phyloP scores from a whole-genome alignment of 2,329 filamentous ascomycete genomes.

The Cladosporium sp. region DNA sequence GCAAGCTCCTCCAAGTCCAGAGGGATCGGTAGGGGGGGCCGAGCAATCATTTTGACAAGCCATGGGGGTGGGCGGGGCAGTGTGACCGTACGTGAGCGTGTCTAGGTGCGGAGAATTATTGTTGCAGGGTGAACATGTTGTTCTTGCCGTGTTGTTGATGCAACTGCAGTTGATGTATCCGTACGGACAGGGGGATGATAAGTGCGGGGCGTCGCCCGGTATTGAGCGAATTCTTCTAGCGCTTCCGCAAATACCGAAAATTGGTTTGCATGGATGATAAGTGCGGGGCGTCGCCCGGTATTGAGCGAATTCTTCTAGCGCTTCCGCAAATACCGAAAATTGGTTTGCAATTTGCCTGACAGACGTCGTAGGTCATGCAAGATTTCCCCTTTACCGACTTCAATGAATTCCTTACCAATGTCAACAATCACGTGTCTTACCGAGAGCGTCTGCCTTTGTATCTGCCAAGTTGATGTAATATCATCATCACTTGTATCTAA shows the following conservation, averaged over 20 bases:
- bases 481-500: neutral
- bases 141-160: neutral
- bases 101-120: neutral
- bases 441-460: neutral
- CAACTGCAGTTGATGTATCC: neutral
- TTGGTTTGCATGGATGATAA: neutral
- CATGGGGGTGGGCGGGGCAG: neutral
- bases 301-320: slow-evolving; percentile 1
- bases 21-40: neutral
- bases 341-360: neutral
- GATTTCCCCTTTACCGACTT: neutral
- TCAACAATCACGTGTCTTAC: neutral
- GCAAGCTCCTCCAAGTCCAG: neutral
- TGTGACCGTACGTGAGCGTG: neutral
- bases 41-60: slow-evolving; percentile 3
- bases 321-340: neutral
- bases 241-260: neutral
- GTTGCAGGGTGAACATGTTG: neutral
- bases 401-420: neutral
- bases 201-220: neutral
- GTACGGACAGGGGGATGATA: too few relatives aligned
- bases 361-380: neutral
- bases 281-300: neutral
- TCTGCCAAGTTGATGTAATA: neutral
- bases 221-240: neutral